These are phyloP conservation scores for Eragrostis nindensis DNA, from an alignment of 176 grass and related monocot species.

Conservation along the genomic window DNA sequence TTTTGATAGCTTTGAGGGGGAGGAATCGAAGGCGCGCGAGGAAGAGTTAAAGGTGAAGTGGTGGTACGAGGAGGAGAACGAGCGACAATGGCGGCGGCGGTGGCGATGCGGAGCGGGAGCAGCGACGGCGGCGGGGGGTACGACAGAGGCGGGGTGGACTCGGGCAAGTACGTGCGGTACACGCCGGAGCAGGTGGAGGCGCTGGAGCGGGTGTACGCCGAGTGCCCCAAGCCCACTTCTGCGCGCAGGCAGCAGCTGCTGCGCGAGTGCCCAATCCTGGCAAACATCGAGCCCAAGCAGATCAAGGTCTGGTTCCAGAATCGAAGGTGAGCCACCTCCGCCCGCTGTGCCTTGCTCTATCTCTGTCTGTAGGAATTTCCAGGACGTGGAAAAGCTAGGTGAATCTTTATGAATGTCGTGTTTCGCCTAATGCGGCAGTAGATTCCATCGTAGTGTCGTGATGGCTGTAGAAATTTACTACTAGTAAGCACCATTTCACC, in stretches of 20 bases:
- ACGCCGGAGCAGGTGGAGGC: conserved; percentile 99
- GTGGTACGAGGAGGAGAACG: conserved; percentile 3
- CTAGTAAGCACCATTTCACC: not conserved
- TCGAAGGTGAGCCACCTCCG: conserved; percentile 62
- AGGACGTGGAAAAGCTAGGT: not conserved
- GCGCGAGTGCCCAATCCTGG: conserved; percentile 82
- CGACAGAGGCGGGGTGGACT: conserved; percentile 68
- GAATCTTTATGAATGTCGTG: conserved; percentile 1
- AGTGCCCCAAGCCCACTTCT: conserved; percentile 97
- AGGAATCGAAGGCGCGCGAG: conserved; percentile 29
- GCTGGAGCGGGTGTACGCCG: conserved; percentile 87
- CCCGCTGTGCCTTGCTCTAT: not conserved
- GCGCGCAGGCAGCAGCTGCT: conserved; percentile 89
- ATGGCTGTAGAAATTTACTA: conserved; percentile 19
- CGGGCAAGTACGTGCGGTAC: conserved; percentile 96
- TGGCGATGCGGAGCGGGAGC: conserved; percentile 69
- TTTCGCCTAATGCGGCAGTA: not conserved
- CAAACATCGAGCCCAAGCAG: conserved; percentile 96
- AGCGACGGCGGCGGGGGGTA: conserved; percentile 60
- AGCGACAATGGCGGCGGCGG: conserved; percentile 69
- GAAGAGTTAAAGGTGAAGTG: conserved; percentile 39
- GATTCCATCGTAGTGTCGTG: not conserved
- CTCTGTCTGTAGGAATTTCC: not conserved
- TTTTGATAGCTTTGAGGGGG: not conserved
- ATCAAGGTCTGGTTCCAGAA: conserved; percentile 99